Conservation (phyloP, 768 basidiomycete species). For the Sarcodon sp. region DNA sequence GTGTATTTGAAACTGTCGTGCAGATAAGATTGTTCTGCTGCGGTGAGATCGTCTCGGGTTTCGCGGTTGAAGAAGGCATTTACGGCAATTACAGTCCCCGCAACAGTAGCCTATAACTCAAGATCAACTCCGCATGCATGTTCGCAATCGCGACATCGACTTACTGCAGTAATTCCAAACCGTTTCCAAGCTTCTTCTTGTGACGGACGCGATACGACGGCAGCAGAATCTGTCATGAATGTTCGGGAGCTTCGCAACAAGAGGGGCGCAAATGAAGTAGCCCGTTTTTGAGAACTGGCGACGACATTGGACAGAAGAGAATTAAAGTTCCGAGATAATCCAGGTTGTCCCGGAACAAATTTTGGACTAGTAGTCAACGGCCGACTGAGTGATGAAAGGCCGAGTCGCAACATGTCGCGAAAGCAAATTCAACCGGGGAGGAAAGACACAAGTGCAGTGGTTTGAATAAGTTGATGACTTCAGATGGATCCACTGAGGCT, state of each 20-base stretch:
- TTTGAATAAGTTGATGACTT: background rate
- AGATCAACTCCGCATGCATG: background rate
- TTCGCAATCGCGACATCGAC: conserved; percentile 5
- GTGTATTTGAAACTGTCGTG: conserved; percentile 78
- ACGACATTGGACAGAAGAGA: background rate
- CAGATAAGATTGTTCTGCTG: conserved; percentile 52
- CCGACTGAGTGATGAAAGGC: background rate
- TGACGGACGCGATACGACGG: conserved; percentile 21
- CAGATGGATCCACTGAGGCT: background rate
- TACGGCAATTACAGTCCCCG: conserved; percentile 50
- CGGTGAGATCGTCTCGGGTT: conserved; percentile 53
- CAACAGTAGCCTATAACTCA: conserved; percentile 49
- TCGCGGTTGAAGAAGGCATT: conserved; percentile 67
- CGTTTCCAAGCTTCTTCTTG: conserved; percentile 32
- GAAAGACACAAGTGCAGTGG: background rate
- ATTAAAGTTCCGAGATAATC: background rate
- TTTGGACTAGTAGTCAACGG: background rate
- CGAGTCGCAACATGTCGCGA: background rate
- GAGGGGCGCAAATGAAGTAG: conserved; percentile 7
- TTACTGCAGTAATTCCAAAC: conserved; percentile 40
- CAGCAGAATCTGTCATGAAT: conserved; percentile 32
- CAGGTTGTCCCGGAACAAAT: background rate
- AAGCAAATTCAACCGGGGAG: background rate
- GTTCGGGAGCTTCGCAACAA: conserved; percentile 26
- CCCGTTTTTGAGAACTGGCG: background rate